phyloP scores from a whole-genome alignment of 1,284 basidiomycete species.

The Pseudozyma tsukubaensis region DNA sequence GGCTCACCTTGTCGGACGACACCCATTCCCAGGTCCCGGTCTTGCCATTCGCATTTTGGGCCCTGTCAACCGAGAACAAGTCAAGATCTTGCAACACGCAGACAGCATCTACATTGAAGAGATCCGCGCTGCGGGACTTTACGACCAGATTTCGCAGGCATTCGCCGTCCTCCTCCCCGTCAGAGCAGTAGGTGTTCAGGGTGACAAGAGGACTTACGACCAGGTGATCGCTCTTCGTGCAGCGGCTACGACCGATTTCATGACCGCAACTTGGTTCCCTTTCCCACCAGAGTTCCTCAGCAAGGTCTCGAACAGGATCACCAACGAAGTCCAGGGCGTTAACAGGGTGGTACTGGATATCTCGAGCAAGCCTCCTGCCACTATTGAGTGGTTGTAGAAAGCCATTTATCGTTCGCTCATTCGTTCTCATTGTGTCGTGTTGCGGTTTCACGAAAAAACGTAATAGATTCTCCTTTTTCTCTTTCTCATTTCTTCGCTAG shows the following conservation, averaged over 20 bases:
- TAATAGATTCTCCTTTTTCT: constrained; percentile 4
- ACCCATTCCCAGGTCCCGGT: constrained; percentile 99
- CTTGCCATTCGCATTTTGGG: constrained; percentile 99
- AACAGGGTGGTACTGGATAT: constrained; percentile 76
- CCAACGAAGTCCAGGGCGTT: constrained; percentile 94
- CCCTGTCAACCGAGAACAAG: constrained; percentile 90
- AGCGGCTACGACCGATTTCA: constrained; percentile 67
- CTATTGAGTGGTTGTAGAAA: constrained; percentile 70
- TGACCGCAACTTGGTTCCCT: constrained; percentile 73
- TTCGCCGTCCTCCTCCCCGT: constrained; percentile 98
- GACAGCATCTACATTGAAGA: constrained; percentile 98
- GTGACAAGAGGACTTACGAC: constrained; percentile 95
- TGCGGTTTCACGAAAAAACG: neutral
- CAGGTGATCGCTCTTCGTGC: constrained; percentile 75
- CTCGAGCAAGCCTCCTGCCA: constrained; percentile 94
- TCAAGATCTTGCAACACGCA: constrained; percentile 91
- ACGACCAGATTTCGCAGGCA: constrained; percentile 94
- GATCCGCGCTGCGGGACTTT: constrained; percentile 89
- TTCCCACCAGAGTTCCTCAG: constrained; percentile 93
- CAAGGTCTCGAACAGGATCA: constrained; percentile 94
- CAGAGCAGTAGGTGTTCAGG: constrained; percentile 96
- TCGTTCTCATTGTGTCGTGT: neutral
- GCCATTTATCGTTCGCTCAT: neutral
- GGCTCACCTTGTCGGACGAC: constrained; percentile 89
- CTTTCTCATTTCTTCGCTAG: neutral